phyloP scores from a whole-genome alignment of 805 yeast species.

The Starmerella bombi region DNA sequence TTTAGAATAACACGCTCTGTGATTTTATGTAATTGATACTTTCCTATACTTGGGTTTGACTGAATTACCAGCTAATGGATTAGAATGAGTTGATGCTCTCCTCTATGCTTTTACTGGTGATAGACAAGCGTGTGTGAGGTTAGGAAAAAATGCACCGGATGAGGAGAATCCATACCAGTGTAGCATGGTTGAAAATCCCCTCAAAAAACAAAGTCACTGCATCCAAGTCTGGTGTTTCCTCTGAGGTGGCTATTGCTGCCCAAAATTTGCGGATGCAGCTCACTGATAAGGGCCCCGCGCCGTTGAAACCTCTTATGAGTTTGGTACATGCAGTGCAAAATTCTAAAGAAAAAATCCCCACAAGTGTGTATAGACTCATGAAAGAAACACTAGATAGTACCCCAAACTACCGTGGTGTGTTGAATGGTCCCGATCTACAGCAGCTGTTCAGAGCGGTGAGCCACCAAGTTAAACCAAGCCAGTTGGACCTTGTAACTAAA shows the following conservation, averaged over 20 bases:
- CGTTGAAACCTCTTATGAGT: conserved; percentile 4
- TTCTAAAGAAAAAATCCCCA: conserved; percentile 8
- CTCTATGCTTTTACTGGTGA: too few species aligned
- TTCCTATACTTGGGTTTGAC: too few species aligned
- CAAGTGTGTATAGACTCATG: conserved; percentile 15
- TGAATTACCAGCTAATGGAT: too few species aligned
- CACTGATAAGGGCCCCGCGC: background rate
- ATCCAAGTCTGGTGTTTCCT: background rate
- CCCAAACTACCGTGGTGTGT: conserved; percentile 4
- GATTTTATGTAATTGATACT: too few species aligned
- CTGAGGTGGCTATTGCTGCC: conserved; percentile 12
- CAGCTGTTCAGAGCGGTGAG: conserved; percentile 13
- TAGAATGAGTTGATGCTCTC: too few species aligned
- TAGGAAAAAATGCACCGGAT: too few species aligned
- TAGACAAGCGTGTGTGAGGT: too few species aligned
- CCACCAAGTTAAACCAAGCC: background rate
- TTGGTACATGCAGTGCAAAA: conserved; percentile 8
- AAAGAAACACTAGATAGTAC: conserved; percentile 10
- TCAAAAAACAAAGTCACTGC: background rate
- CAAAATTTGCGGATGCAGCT: conserved; percentile 12
- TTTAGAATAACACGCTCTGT: too few species aligned
- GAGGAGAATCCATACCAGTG: too few species aligned
- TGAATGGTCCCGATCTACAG: conserved; percentile 9
- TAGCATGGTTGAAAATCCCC: background rate
- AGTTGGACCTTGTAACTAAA: conserved; percentile 16